phyloP scores from a whole-genome alignment of 805 yeast genomes.

The Geotrichum ghanense region DNA sequence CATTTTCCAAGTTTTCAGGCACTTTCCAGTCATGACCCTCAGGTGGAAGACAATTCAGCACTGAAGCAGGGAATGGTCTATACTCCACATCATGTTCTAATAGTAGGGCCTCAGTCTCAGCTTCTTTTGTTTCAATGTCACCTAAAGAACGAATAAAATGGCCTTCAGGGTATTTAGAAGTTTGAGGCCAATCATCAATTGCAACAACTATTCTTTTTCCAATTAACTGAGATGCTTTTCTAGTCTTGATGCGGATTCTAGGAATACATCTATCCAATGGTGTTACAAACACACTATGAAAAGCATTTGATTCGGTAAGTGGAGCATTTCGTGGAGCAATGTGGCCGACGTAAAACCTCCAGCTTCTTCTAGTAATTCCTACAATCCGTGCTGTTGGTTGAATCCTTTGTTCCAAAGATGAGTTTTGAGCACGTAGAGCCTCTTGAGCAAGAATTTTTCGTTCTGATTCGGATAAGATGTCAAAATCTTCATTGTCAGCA shows the following conservation, averaged over 20 bases:
- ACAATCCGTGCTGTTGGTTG: conserved; percentile 95
- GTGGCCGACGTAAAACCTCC: conserved; percentile 96
- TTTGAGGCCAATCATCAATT: conserved; percentile 83
- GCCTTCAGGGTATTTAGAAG: conserved; percentile 82
- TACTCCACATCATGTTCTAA: conserved; percentile 95
- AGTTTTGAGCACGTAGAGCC: conserved; percentile 37
- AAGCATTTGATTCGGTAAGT: conserved; percentile 40
- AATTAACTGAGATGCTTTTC: conserved; percentile 70
- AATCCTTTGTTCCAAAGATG: conserved; percentile 32
- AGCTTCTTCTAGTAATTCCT: conserved; percentile 76
- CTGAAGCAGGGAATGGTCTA: conserved; percentile 88
- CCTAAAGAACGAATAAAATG: conserved; percentile 89
- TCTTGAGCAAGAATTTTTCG: conserved; percentile 65
- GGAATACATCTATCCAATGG: conserved; percentile 88
- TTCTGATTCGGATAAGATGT: conserved; percentile 52
- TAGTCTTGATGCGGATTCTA: conserved; percentile 71
- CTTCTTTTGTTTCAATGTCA: conserved; percentile 79
- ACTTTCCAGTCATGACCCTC: conserved; percentile 94
- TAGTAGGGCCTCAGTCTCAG: conserved; percentile 90
- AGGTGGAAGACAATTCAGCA: conserved; percentile 78
- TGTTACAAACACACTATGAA: conserved; percentile 70
- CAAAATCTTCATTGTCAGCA: conserved; percentile 35
- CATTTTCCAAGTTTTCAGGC: conserved; percentile 43
- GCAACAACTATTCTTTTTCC: conserved; percentile 88
- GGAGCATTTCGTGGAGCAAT: conserved; percentile 64